These are phyloP conservation scores for Colletotrichum lentis DNA, from an alignment of 2,329 filamentous ascomycete species.

Conservation along the genomic window DNA sequence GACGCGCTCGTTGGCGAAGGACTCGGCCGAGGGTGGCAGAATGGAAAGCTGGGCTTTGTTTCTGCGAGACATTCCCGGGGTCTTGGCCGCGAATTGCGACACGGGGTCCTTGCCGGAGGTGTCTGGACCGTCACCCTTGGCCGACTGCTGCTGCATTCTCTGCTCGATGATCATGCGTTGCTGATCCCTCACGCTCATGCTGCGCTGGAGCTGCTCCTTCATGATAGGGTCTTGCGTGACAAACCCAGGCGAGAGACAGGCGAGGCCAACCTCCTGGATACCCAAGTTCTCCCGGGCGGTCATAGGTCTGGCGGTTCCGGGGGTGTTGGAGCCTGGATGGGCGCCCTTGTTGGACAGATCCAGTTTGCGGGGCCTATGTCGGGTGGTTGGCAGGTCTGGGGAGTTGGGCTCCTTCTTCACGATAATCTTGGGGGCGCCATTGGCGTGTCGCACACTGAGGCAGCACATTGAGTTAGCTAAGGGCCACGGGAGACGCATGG, in stretches of 20 bases:
- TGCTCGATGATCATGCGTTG: slow-evolving; percentile 95
- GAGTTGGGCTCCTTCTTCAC: slow-evolving; percentile 97
- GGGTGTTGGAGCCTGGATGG: slow-evolving; percentile 59
- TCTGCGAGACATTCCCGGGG: slow-evolving; percentile 75
- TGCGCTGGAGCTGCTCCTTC: slow-evolving; percentile 94
- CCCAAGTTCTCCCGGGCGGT: slow-evolving; percentile 80
- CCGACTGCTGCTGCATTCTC: slow-evolving; percentile 85
- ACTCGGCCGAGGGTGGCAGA: slow-evolving; percentile 89
- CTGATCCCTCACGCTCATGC: slow-evolving; percentile 90
- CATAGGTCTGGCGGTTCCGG: slow-evolving; percentile 74
- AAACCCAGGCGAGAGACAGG: slow-evolving; percentile 94
- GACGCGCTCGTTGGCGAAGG: slow-evolving; percentile 92
- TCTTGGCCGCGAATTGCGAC: slow-evolving; percentile 68
- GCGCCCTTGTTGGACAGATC: slow-evolving; percentile 74
- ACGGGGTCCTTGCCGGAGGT: slow-evolving; percentile 59
- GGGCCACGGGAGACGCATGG: slow-evolving; percentile 26
- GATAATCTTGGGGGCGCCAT: slow-evolving; percentile 76
- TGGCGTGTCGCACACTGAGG: slow-evolving; percentile 61
- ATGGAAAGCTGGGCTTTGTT: slow-evolving; percentile 91
- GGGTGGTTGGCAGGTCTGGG: slow-evolving; percentile 75
- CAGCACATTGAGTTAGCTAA: slow-evolving; percentile 14
- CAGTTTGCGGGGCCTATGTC: slow-evolving; percentile 78
- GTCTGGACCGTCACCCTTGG: slow-evolving; percentile 74
- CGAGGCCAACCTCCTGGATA: slow-evolving; percentile 92
- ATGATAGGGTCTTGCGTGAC: slow-evolving; percentile 96